Evolutionary conservation across 75 land plant species (phyloP).

Genomic region (Azolla pinnata): DNA sequence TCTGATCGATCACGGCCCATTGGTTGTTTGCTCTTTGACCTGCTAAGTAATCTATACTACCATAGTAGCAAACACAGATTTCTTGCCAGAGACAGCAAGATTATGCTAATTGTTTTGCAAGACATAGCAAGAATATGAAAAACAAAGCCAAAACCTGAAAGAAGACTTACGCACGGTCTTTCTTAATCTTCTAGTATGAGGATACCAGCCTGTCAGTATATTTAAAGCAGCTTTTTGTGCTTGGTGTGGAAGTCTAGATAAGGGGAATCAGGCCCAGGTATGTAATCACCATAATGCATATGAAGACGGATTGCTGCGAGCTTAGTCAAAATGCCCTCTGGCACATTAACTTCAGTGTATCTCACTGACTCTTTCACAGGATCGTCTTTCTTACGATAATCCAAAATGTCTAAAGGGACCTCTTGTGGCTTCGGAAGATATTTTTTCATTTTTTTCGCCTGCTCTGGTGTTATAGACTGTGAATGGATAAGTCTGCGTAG

Average conservation of each 20-base stretch:
- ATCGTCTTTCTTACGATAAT: background rate
- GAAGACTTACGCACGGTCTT: too few relatives aligned
- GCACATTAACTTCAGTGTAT: background rate
- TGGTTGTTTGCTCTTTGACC: too few relatives aligned
- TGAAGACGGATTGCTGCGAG: conserved; percentile 6
- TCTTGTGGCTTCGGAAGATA: conserved; percentile 6
- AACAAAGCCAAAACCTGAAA: too few relatives aligned
- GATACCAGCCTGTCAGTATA: too few relatives aligned
- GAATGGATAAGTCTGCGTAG: conserved; percentile 3
- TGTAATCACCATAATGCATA: conserved; percentile 1
- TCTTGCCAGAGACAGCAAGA: too few relatives aligned
- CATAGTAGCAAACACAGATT: too few relatives aligned
- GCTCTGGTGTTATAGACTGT: conserved; percentile 5
- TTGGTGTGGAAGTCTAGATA: conserved; percentile 2
- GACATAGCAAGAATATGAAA: too few relatives aligned
- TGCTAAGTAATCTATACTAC: too few relatives aligned
- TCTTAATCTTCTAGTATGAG: too few relatives aligned
- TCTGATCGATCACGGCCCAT: too few relatives aligned
- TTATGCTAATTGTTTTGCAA: too few relatives aligned
- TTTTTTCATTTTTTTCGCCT: conserved; percentile 4
- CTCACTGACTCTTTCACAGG: conserved; percentile 4
- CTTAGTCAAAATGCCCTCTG: conserved; percentile 2
- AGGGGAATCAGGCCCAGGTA: conserved; percentile 1
- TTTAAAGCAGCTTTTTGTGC: background rate
- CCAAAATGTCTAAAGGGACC: conserved; percentile 7